Conservation (phyloP, 2,329 filamentous ascomycete species). For the Lachnellula subtilissima region DNA sequence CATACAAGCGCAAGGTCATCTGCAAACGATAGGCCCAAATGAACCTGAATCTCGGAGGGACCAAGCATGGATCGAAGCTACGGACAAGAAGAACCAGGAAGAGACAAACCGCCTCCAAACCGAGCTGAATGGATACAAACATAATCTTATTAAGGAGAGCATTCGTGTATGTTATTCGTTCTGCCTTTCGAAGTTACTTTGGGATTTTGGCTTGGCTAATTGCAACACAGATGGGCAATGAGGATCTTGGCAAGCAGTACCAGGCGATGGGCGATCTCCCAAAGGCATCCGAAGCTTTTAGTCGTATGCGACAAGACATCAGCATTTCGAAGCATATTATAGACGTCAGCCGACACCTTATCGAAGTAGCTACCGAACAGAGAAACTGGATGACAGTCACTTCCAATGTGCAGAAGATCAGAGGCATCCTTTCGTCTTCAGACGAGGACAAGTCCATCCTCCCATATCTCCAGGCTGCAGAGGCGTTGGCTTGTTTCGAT, state of each 20-base stretch:
- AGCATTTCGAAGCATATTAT: conserved; percentile 77
- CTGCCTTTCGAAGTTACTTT: no score
- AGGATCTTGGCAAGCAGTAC: conserved; percentile 82
- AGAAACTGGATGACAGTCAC: conserved; percentile 70
- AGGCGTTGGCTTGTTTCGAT: conserved; percentile 57
- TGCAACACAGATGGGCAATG: conserved; percentile 74
- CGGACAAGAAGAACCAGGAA: conserved; percentile 58
- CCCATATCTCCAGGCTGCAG: conserved; percentile 52
- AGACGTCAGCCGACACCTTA: conserved; percentile 74
- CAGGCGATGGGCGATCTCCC: conserved; percentile 71
- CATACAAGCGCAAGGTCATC: conserved; percentile 58
- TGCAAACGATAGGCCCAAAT: conserved; percentile 58
- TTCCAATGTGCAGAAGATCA: conserved; percentile 63
- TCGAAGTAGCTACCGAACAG: conserved; percentile 70
- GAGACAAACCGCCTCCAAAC: conserved; percentile 74
- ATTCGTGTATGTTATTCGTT: conserved; percentile 62
- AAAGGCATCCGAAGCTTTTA: conserved; percentile 71
- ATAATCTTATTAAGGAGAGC: conserved; percentile 95
- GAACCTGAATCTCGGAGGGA: conserved; percentile 67
- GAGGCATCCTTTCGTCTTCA: conserved; percentile 37
- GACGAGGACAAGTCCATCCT: conserved; percentile 44
- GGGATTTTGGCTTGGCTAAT: not conserved
- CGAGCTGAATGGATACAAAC: conserved; percentile 89
- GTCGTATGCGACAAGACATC: conserved; percentile 85
- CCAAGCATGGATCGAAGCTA: conserved; percentile 67